These are phyloP conservation scores for Akebia trifoliata DNA, from an alignment of 164 flowering plant genomes.

Conservation along the genomic window DNA sequence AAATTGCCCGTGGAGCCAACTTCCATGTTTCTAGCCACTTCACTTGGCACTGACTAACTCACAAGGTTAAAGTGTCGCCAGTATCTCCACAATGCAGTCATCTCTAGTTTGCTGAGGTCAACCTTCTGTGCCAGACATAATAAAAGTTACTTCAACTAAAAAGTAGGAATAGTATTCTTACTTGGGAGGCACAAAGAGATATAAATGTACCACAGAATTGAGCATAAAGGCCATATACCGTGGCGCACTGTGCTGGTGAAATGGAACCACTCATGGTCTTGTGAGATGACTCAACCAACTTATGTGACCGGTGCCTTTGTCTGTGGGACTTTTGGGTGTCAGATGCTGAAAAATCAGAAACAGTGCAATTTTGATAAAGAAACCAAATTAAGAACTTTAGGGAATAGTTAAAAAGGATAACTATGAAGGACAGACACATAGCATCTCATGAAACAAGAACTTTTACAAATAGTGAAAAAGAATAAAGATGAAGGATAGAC, in stretches of 20 bases:
- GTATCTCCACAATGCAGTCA: constrained; percentile 86
- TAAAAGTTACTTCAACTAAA: too few species aligned
- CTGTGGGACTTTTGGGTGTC: constrained; percentile 74
- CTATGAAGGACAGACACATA: too few species aligned
- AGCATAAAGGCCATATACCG: constrained; percentile 25
- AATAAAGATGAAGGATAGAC: background rate
- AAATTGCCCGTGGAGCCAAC: too few species aligned
- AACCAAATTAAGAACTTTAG: constrained; percentile 11
- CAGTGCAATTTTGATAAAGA: too few species aligned
- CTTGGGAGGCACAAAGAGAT: too few species aligned
- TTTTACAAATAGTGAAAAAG: too few species aligned
- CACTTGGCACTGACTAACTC: constrained; percentile 33
- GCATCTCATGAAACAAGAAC: too few species aligned
- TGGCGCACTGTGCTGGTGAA: constrained; percentile 46
- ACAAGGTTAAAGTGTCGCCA: constrained; percentile 92
- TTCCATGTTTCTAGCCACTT: too few species aligned
- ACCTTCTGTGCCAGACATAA: constrained; percentile 54
- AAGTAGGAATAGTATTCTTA: too few species aligned
- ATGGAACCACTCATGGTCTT: constrained; percentile 60
- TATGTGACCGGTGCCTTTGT: constrained; percentile 63
- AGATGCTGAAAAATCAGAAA: constrained; percentile 78
- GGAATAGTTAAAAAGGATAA: too few species aligned
- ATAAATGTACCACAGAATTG: background rate
- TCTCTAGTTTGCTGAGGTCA: constrained; percentile 87
- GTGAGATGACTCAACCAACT: constrained; percentile 60